These are phyloP conservation scores for Ogataea degrootiae DNA, from an alignment of 805 yeast species.

Conservation along the genomic window DNA sequence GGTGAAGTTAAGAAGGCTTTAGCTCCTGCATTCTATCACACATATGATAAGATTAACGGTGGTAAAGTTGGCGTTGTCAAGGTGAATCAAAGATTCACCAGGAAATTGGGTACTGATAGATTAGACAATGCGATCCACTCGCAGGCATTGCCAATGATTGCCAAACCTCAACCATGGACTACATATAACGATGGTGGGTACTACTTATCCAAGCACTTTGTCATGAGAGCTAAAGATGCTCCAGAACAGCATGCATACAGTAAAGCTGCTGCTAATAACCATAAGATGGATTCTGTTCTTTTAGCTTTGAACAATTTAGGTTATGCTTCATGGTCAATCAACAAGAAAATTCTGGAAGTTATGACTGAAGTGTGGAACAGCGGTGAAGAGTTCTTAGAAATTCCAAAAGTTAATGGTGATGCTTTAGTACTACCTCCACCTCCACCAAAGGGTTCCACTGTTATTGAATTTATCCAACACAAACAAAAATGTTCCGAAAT, in stretches of 20 bases:
- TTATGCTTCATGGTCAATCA: slow-evolving; percentile 87
- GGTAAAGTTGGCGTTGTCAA: slow-evolving; percentile 76
- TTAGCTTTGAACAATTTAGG: slow-evolving; percentile 85
- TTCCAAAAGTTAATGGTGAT: slow-evolving; percentile 48
- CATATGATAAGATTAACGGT: slow-evolving; percentile 78
- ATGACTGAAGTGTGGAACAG: slow-evolving; percentile 83
- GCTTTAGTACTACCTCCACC: slow-evolving; percentile 43
- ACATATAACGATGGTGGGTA: slow-evolving; percentile 84
- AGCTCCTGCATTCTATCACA: slow-evolving; percentile 89
- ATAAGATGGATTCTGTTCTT: slow-evolving; percentile 61
- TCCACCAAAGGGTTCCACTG: slow-evolving; percentile 68
- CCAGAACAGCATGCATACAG: slow-evolving; percentile 89
- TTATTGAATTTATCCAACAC: slow-evolving; percentile 65
- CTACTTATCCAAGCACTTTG: slow-evolving; percentile 51
- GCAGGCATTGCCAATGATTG: slow-evolving; percentile 88
- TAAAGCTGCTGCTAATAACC: slow-evolving; percentile 73
- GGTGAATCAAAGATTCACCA: slow-evolving; percentile 64
- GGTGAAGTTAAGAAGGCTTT: slow-evolving; percentile 59
- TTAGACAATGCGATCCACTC: slow-evolving; percentile 64
- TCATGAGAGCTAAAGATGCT: slow-evolving; percentile 76
- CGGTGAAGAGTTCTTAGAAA: slow-evolving; percentile 68
- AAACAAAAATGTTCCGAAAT: slow-evolving; percentile 53
- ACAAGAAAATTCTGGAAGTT: slow-evolving; percentile 60
- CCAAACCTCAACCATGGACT: slow-evolving; percentile 86
- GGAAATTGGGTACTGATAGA: slow-evolving; percentile 62